A percentile compares a stretch with the other conserved stretches of the same genome.
Evolutionary conservation across 805 yeast genomes (phyloP).

Genomic region (Peterozyma xylosa): DNA sequence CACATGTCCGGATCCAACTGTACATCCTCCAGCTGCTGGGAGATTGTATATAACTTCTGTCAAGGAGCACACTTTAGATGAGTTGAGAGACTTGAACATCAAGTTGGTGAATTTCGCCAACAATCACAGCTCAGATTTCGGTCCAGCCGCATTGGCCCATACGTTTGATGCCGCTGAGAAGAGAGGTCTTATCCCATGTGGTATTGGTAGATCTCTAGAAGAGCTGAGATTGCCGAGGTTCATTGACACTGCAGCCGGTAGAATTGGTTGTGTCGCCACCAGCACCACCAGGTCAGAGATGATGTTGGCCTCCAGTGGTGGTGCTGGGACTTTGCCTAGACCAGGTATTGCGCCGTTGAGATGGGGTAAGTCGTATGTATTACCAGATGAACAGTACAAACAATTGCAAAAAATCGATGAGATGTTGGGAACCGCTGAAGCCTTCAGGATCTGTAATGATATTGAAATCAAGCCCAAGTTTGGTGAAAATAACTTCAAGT

Average conservation of each 20-base stretch:
- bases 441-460: constrained; percentile 21
- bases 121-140: constrained; percentile 21
- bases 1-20: constrained; percentile 18
- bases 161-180: constrained; percentile 18
- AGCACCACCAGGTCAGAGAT: constrained; percentile 18
- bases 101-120: constrained; percentile 18
- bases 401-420: constrained; percentile 19
- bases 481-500: constrained; percentile 16
- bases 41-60: constrained; percentile 20
- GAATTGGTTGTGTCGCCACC: constrained; percentile 19
- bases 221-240: constrained; percentile 18
- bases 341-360: constrained; percentile 20
- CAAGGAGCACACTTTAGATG: constrained; percentile 16
- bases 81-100: constrained; percentile 17
- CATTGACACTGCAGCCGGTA: constrained; percentile 17
- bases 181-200: constrained; percentile 16
- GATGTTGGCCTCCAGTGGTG: constrained; percentile 18
- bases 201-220: constrained; percentile 19
- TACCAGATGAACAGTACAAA: constrained; percentile 17
- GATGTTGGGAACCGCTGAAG: constrained; percentile 19
- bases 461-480: constrained; percentile 19
- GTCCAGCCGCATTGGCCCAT: constrained; percentile 17
- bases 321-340: constrained; percentile 18
- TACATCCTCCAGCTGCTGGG: constrained; percentile 19
- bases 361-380: constrained; percentile 18